Evolutionary conservation across 345 rosid genomes (phyloP).

Genomic region (Eutrema heterophyllum): DNA sequence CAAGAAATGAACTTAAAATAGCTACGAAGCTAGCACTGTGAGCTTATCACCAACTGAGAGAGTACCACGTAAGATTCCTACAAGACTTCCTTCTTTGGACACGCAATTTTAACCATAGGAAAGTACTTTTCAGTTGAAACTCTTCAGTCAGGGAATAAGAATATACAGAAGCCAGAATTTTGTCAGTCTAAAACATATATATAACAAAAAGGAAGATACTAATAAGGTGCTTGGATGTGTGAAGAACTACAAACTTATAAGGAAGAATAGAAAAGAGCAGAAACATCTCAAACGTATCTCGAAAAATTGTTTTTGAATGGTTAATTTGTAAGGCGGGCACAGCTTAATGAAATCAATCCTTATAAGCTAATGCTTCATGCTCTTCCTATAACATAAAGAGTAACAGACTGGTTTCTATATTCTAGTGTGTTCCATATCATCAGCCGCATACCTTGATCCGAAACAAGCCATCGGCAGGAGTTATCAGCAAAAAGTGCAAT

Average conservation of each 20-base stretch:
- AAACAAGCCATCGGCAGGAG: slow-evolving; percentile 87
- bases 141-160: neutral
- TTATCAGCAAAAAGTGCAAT: slow-evolving; percentile 91
- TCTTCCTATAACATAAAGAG: neutral
- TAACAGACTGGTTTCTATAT: neutral
- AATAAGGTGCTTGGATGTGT: neutral
- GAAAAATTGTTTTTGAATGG: neutral
- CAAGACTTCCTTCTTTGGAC: neutral
- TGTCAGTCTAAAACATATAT: neutral
- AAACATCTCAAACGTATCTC: neutral
- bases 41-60: neutral
- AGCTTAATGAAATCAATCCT: neutral
- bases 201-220: neutral
- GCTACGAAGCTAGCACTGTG: neutral
- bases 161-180: neutral
- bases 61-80: neutral
- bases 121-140: neutral
- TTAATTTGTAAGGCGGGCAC: neutral
- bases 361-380: neutral
- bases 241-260: neutral
- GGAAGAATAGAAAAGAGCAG: neutral
- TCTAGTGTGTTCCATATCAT: neutral
- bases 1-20: neutral
- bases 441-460: slow-evolving; percentile 71
- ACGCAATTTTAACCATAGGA: neutral